Percentiles rank a stretch among this genome's conserved stretches.
Evolutionary conservation across 208 protist genomes (phyloP).

Genomic region (Leishmania turanica): DNA sequence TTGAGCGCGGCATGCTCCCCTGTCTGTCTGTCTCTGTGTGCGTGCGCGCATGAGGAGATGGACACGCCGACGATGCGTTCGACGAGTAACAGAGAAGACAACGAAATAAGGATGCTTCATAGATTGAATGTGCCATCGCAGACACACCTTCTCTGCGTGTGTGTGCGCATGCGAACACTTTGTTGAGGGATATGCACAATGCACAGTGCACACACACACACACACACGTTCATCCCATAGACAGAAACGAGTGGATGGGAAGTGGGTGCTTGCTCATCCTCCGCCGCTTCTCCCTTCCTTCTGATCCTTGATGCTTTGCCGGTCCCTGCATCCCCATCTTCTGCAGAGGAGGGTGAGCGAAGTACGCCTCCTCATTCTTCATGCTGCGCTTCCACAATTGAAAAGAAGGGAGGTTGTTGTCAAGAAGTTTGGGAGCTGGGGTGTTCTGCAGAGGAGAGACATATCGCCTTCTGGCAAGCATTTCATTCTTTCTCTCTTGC

Average conservation of each 20-base stretch:
- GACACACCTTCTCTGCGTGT: background rate
- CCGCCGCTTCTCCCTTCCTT: background rate
- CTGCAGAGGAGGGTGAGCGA: background rate
- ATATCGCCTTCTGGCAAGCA: background rate
- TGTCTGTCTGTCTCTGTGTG: background rate
- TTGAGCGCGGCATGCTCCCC: background rate
- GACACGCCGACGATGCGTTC: too few species aligned
- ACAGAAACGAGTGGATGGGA: background rate
- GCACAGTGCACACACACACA: background rate
- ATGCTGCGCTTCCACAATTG: background rate
- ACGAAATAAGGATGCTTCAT: background rate
- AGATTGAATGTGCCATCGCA: background rate
- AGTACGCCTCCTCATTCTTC: background rate
- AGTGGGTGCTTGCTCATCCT: background rate
- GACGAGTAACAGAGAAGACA: background rate
- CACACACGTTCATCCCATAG: conserved; percentile 1
- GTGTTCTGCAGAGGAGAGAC: background rate
- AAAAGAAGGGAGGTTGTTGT: background rate
- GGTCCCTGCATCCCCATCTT: background rate
- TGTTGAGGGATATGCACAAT: background rate
- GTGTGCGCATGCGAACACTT: background rate
- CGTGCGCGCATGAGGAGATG: background rate
- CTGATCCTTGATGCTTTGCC: background rate
- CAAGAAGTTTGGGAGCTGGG: background rate
- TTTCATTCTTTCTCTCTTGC: background rate